Percentiles rank a stretch among this genome's conserved stretches.
Evolutionary conservation across 2,329 filamentous ascomycete species (phyloP).

Genomic region (Zasmidium angulare): DNA sequence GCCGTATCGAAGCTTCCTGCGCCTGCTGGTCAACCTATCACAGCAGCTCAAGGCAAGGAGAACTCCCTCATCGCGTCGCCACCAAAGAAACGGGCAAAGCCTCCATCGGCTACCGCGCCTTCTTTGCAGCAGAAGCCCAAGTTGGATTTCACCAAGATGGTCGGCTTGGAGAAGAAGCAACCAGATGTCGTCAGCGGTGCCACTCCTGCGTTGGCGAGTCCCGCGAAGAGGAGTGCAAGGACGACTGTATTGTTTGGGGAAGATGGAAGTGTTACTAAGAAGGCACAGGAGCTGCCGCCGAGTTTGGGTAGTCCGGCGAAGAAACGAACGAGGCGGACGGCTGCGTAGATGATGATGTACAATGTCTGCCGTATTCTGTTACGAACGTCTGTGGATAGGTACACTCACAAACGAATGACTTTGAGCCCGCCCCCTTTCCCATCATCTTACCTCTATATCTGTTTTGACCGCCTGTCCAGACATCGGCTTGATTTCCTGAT

Average conservation of each 20-base stretch:
- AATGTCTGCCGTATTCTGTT: neutral
- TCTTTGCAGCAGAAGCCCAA: constrained; percentile 20
- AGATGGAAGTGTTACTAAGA: neutral
- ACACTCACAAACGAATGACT: too few species aligned
- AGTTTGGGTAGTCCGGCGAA: constrained; percentile 28
- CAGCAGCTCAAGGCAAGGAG: constrained; percentile 25
- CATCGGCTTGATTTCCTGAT: too few species aligned
- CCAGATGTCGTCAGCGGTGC: constrained; percentile 3
- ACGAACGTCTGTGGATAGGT: neutral
- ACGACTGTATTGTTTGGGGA: neutral
- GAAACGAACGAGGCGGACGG: constrained; percentile 21
- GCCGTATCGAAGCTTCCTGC: constrained; percentile 25
- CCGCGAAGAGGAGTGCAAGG: constrained; percentile 35
- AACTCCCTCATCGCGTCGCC: constrained; percentile 30
- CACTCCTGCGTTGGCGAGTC: constrained; percentile 22
- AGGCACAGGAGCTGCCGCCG: constrained; percentile 7
- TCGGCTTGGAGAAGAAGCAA: constrained; percentile 5
- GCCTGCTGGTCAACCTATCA: constrained; percentile 12
- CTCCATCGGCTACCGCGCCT: constrained; percentile 6
- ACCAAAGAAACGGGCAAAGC: constrained; percentile 27
- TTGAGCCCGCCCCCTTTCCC: too few species aligned
- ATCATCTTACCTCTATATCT: too few species aligned
- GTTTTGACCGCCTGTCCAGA: too few species aligned
- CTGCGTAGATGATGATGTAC: neutral
- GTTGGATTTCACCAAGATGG: constrained; percentile 24